phyloP scores from a whole-genome alignment of 345 rosid genomes.

The Bretschneidera sinensis region DNA sequence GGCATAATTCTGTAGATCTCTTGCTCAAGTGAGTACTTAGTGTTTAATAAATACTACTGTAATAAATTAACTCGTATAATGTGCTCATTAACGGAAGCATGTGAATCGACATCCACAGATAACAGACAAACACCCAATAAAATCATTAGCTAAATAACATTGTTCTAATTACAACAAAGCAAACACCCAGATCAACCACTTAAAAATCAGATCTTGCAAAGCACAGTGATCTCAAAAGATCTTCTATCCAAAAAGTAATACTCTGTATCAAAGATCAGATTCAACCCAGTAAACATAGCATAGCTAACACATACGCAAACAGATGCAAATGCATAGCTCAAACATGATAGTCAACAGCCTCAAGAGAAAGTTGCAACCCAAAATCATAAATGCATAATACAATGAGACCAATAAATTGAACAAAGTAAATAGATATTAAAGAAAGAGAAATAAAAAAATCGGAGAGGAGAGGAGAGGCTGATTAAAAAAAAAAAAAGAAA shows the following conservation, averaged over 20 bases:
- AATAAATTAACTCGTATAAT: no score
- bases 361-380: conserved; percentile 3
- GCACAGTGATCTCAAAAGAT: not conserved
- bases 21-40: not conserved
- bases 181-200: not conserved
- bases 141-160: not conserved
- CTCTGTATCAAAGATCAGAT: not conserved
- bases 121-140: not conserved
- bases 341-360: conserved; percentile 12
- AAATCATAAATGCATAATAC: conserved; percentile 2
- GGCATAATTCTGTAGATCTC: not conserved
- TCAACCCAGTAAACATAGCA: not conserved
- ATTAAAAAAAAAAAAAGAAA: not conserved
- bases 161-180: no score
- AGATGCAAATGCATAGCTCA: conserved; percentile 7
- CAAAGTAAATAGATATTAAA: conserved; percentile 3
- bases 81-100: not conserved
- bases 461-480: no score
- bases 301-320: not conserved
- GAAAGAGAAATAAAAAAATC: conserved; percentile 1
- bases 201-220: not conserved
- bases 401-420: not conserved
- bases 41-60: no score
- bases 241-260: not conserved
- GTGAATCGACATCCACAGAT: not conserved